Conservation (phyloP, 768 basidiomycete genomes). For the Phylloporus sp. region DNA sequence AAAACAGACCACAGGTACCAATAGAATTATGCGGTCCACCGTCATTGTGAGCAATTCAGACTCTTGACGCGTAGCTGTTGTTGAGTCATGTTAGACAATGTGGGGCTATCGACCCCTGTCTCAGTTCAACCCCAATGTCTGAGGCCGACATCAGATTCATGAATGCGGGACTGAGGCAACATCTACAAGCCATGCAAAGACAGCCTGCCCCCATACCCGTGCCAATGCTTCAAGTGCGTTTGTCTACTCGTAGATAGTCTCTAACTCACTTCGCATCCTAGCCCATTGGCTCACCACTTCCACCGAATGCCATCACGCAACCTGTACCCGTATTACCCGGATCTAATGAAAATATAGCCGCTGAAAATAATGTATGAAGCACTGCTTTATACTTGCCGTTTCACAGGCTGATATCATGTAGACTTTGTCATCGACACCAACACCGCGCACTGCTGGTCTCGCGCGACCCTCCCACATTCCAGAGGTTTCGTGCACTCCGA, state of each 20-base stretch:
- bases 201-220: not conserved
- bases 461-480: not conserved
- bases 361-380: conserved; percentile 3
- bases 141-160: not conserved
- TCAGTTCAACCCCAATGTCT: not conserved
- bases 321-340: not conserved
- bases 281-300: not conserved
- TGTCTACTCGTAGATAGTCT: not conserved
- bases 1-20: not conserved
- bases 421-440: conserved; percentile 3
- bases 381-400: not conserved
- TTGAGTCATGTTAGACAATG: conserved; percentile 7
- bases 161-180: conserved; percentile 5
- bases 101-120: not conserved
- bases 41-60: conserved; percentile 3
- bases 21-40: not conserved
- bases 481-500: conserved; percentile 1
- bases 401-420: conserved; percentile 1
- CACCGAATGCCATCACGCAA: not conserved
- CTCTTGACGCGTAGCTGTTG: not conserved
- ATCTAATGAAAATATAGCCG: not conserved
- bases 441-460: not conserved
- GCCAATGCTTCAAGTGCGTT: conserved; percentile 2
- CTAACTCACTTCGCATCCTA: conserved; percentile 4
- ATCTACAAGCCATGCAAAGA: not conserved